These are phyloP conservation scores for Alnus glutinosa DNA, from an alignment of 306 rosid genomes.

Conservation along the genomic window DNA sequence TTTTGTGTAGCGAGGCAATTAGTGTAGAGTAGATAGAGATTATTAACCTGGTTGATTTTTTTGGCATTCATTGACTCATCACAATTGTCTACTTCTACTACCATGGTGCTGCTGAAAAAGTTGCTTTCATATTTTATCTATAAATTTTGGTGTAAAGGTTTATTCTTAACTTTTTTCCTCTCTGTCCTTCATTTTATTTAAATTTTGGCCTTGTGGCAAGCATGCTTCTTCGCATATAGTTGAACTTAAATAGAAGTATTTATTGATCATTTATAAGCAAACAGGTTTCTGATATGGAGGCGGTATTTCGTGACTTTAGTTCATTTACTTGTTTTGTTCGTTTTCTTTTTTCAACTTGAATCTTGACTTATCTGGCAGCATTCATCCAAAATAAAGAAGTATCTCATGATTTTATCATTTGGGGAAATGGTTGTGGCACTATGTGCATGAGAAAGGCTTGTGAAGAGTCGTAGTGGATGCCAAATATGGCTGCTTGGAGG, in stretches of 20 bases:
- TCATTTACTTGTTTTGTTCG: background rate
- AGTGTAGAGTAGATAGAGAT: slow-evolving; percentile 4
- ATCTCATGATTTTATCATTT: background rate
- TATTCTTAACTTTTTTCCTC: background rate
- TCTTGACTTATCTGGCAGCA: background rate
- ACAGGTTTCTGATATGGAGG: background rate
- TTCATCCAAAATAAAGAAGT: background rate
- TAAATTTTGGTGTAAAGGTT: background rate
- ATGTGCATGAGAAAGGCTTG: no score
- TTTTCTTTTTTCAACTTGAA: background rate
- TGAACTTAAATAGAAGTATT: background rate
- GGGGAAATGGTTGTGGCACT: no score
- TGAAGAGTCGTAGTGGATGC: no score
- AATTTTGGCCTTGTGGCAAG: background rate
- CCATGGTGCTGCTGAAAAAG: background rate
- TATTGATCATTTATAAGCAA: background rate
- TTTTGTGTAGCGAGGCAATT: slow-evolving; percentile 27
- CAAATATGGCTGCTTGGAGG: no score
- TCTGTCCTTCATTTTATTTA: background rate
- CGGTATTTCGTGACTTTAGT: background rate
- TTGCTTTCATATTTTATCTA: background rate
- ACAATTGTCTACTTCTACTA: background rate
- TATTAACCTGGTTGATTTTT: background rate
- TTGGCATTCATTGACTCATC: background rate
- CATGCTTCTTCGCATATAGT: background rate